phyloP scores from a whole-genome alignment of 2,329 filamentous ascomycete genomes.

The Ceratocystis ficicola region DNA sequence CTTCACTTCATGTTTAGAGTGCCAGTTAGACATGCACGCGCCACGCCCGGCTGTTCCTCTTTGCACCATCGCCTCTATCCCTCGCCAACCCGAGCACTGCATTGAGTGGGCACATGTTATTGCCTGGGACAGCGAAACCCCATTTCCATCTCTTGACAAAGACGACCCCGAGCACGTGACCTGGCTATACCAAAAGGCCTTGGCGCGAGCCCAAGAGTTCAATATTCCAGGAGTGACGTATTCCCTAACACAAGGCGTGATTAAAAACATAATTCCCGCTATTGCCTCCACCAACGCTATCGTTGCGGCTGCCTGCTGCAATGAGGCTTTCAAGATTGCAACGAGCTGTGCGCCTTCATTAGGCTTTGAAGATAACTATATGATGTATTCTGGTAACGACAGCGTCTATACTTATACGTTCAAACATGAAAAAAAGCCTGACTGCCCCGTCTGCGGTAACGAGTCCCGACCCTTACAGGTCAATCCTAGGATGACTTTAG shows the following conservation, averaged over 20 bases:
- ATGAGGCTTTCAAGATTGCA: constrained; percentile 90
- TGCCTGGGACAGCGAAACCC: constrained; percentile 80
- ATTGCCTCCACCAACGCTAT: constrained; percentile 97
- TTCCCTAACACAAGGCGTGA: constrained; percentile 87
- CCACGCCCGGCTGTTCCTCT: constrained; percentile 94
- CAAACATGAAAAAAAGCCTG: constrained; percentile 81
- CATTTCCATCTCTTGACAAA: constrained; percentile 77
- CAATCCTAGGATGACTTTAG: constrained; percentile 58
- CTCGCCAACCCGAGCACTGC: constrained; percentile 92
- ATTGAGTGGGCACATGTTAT: constrained; percentile 99
- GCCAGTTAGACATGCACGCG: constrained; percentile 95
- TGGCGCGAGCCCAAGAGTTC: constrained; percentile 72
- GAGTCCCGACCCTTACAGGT: constrained; percentile 63
- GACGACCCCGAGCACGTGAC: constrained; percentile 94
- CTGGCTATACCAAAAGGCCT: constrained; percentile 86
- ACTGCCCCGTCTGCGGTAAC: constrained; percentile 89
- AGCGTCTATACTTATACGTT: constrained; percentile 97
- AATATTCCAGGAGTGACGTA: constrained; percentile 89
- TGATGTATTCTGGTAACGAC: constrained; percentile 98
- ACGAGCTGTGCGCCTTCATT: constrained; percentile 71
- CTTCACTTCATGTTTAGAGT: constrained; percentile 93
- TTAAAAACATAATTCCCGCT: constrained; percentile 98
- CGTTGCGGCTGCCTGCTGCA: constrained; percentile 88
- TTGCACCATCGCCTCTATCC: constrained; percentile 91
- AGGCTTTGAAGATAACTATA: constrained; percentile 75